These are phyloP conservation scores for Schizochytrium sp. DNA, from an alignment of 108 stramenopile species.

Conservation along the genomic window DNA sequence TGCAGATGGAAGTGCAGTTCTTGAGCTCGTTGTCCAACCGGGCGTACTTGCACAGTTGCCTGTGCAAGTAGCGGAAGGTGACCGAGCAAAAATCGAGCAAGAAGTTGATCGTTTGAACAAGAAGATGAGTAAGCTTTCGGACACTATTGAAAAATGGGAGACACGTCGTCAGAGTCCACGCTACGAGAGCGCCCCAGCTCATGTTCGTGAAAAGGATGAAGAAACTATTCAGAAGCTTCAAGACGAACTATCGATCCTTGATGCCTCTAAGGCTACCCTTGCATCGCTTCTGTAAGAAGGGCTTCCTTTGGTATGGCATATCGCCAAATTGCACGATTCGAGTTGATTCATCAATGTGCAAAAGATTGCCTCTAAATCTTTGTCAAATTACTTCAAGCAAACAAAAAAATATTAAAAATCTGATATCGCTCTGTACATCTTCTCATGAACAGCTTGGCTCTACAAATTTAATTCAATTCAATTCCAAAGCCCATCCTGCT, in stretches of 20 bases:
- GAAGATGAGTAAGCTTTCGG: conserved; percentile 70
- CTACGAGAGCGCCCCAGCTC: conserved; percentile 20
- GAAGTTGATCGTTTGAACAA: conserved; percentile 70
- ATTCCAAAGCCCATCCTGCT: too few species aligned
- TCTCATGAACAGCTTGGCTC: too few species aligned
- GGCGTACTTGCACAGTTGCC: conserved; percentile 72
- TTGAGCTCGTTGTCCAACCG: conserved; percentile 64
- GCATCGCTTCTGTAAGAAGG: too few species aligned
- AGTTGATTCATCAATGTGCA: too few species aligned
- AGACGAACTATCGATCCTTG: background rate
- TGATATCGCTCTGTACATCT: too few species aligned
- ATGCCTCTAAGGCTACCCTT: too few species aligned
- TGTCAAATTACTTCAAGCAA: too few species aligned
- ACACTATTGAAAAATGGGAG: conserved; percentile 69
- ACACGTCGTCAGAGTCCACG: background rate
- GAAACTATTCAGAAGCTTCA: background rate
- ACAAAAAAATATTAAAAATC: too few species aligned
- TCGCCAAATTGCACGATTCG: too few species aligned
- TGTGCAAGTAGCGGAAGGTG: conserved; percentile 58
- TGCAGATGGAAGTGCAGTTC: background rate
- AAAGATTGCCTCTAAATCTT: too few species aligned
- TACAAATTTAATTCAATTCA: too few species aligned
- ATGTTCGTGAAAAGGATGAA: conserved; percentile 10
- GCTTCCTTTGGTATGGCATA: too few species aligned
- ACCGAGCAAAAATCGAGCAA: conserved; percentile 70